Evolutionary conservation across 2,329 filamentous ascomycete species (phyloP).

Genomic region (Cladosporium colombiae): DNA sequence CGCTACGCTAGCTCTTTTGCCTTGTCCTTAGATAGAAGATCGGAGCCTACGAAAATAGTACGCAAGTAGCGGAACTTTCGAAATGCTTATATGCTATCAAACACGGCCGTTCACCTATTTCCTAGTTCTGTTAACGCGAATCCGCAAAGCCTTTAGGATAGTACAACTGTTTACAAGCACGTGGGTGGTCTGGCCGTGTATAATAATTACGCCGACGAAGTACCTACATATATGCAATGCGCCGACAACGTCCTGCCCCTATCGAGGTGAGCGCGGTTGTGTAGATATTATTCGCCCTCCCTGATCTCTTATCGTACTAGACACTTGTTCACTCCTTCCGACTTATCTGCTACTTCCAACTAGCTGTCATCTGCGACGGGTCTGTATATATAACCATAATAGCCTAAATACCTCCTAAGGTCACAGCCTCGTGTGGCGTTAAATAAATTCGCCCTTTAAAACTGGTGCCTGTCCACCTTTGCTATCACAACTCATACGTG

Average conservation of each 20-base stretch:
- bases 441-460: not conserved
- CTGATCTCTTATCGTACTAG: not conserved
- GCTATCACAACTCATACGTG: not conserved
- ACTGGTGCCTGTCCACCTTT: not conserved
- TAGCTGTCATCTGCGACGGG: not conserved
- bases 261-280: not conserved
- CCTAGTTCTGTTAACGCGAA: not conserved
- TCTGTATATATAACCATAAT: not conserved
- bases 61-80: no score
- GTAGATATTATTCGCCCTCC: not conserved
- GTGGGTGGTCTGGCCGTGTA: no score
- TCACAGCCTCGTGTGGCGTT: not conserved
- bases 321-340: not conserved
- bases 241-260: not conserved
- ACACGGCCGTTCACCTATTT: not conserved
- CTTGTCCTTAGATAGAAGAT: no score
- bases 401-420: not conserved
- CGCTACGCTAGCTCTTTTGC: no score
- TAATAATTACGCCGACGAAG: no score
- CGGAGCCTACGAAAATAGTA: no score
- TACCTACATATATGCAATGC: no score
- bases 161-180: not conserved
- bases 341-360: not conserved
- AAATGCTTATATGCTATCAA: no score
- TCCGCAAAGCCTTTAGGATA: not conserved